These are phyloP conservation scores for Cystoderma amianthinum DNA, from an alignment of 768 basidiomycete genomes.

Conservation along the genomic window DNA sequence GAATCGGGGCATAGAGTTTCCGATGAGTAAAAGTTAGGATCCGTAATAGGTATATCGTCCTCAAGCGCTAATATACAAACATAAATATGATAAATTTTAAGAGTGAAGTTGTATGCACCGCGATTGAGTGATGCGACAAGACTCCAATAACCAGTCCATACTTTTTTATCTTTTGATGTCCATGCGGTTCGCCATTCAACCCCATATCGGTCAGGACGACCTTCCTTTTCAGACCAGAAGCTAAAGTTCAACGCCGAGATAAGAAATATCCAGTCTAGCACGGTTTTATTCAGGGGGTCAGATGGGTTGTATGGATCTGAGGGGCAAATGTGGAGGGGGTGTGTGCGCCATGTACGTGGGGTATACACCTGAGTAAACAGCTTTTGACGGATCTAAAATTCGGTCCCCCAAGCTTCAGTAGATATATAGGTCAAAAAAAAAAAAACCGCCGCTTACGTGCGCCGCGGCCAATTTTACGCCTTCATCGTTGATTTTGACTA, in stretches of 20 bases:
- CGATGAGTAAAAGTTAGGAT: constrained; percentile 75
- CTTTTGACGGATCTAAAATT: constrained; percentile 51
- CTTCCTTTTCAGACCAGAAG: constrained; percentile 79
- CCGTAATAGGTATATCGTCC: constrained; percentile 74
- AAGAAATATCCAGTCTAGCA: constrained; percentile 83
- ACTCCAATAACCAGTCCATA: constrained; percentile 85
- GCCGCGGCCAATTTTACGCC: constrained; percentile 64
- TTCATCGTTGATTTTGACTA: constrained; percentile 52
- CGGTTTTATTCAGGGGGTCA: constrained; percentile 47
- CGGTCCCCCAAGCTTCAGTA: background rate
- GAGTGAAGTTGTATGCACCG: constrained; percentile 41
- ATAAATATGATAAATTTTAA: background rate
- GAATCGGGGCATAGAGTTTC: constrained; percentile 63
- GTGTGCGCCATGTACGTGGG: constrained; percentile 76
- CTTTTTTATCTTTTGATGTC: constrained; percentile 37
- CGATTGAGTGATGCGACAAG: constrained; percentile 78
- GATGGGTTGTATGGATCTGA: constrained; percentile 50
- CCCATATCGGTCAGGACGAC: constrained; percentile 55
- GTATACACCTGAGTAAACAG: constrained; percentile 61
- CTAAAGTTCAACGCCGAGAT: constrained; percentile 83
- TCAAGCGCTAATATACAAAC: constrained; percentile 44
- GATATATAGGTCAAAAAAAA: constrained; percentile 1
- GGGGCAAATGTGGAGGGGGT: constrained; percentile 69
- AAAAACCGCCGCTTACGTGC: constrained; percentile 49
- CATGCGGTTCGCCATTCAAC: constrained; percentile 74